Evolutionary conservation across 768 basidiomycete genomes (phyloP).

Genomic region (Boletellus ananiceps): DNA sequence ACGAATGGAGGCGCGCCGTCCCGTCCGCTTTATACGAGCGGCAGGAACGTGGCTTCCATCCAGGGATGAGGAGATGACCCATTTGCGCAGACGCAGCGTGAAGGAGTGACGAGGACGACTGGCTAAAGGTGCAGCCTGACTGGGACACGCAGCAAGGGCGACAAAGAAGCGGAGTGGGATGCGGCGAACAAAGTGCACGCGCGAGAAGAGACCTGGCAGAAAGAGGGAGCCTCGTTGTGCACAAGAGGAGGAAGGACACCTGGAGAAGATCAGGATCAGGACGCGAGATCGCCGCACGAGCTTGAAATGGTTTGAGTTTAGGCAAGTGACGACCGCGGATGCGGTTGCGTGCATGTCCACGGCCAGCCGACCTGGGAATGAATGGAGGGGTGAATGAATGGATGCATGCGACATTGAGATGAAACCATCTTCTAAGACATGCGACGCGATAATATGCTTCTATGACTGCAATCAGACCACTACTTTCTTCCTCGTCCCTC

Average conservation of each 20-base stretch:
- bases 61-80: conserved; percentile 13
- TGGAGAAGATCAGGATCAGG: conserved; percentile 21
- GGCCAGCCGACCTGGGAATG: conserved; percentile 7
- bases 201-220: conserved; percentile 16
- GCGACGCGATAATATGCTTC: conserved; percentile 26
- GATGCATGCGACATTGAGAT: conserved; percentile 16
- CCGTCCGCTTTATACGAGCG: conserved; percentile 25
- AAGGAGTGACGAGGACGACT: conserved; percentile 10
- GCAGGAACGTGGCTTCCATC: conserved; percentile 18
- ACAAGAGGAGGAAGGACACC: conserved; percentile 13
- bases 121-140: no score
- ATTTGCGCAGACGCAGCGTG: conserved; percentile 18
- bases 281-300: conserved; percentile 26
- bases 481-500: conserved; percentile 46
- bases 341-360: conserved; percentile 12
- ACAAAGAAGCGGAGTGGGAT: conserved; percentile 26
- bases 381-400: neutral
- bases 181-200: conserved; percentile 10
- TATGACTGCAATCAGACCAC: conserved; percentile 37
- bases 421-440: conserved; percentile 14
- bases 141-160: conserved; percentile 12
- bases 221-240: conserved; percentile 11
- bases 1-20: conserved; percentile 1
- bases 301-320: conserved; percentile 19
- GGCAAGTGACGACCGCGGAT: conserved; percentile 17